Percentiles rank a stretch among this genome's conserved stretches.
phyloP scores from a whole-genome alignment of 2,329 filamentous ascomycete species.

The Ceratocystis papillata region DNA sequence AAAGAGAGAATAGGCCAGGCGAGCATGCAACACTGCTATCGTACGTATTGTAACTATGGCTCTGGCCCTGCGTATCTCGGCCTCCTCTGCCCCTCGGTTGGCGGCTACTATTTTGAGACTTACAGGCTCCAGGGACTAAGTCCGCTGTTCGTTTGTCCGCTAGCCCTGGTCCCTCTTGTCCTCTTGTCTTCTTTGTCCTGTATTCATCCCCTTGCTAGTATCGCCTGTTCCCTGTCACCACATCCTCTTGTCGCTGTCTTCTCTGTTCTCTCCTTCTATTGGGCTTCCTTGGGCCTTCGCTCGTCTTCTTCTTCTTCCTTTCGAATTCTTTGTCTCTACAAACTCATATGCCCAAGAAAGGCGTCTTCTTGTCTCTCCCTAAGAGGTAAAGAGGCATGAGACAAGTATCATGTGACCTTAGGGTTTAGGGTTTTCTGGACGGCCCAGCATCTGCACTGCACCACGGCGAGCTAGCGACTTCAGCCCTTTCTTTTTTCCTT shows the following conservation, averaged over 20 bases:
- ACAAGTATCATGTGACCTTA: too few relatives aligned
- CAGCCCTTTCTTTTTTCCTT: too few relatives aligned
- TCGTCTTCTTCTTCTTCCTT: not conserved
- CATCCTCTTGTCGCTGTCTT: not conserved
- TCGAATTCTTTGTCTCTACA: not conserved
- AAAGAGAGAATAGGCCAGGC: not conserved
- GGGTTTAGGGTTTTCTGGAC: too few relatives aligned
- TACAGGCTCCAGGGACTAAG: not conserved
- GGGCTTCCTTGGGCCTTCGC: not conserved
- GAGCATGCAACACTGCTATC: not conserved
- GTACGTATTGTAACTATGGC: not conserved
- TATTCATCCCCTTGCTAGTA: not conserved
- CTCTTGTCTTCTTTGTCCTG: not conserved
- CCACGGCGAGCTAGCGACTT: too few relatives aligned
- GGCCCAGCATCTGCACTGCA: too few relatives aligned
- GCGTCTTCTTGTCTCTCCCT: too few relatives aligned
- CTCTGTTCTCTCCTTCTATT: not conserved
- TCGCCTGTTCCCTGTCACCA: not conserved
- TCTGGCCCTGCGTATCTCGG: not conserved
- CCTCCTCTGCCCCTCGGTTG: not conserved
- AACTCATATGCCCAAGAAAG: not conserved
- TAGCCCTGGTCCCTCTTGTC: not conserved
- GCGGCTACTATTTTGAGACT: constrained; percentile 6
- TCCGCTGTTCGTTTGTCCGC: not conserved
- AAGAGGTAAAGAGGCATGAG: too few relatives aligned